phyloP scores from a whole-genome alignment of 2,329 filamentous ascomycete species.

The Fonsecaea pedrosoi region DNA sequence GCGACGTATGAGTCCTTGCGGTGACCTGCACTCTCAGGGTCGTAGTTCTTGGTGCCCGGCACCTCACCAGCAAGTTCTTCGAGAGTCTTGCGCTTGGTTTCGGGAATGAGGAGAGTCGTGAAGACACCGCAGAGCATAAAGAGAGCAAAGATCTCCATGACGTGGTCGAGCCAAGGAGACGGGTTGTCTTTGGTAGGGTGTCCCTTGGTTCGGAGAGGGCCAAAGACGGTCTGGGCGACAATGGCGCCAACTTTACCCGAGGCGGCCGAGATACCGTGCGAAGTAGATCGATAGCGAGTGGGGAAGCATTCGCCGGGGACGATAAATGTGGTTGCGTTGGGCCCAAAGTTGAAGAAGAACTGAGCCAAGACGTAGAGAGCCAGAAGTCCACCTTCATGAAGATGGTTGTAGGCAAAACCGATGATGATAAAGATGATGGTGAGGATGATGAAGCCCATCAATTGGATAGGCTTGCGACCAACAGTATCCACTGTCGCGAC shows the following conservation, averaged over 20 bases:
- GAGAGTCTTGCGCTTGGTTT: conserved; percentile 76
- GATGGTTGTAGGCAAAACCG: conserved; percentile 64
- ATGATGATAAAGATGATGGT: conserved; percentile 68
- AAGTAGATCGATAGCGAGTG: conserved; percentile 67
- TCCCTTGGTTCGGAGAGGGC: conserved; percentile 66
- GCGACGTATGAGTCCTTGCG: conserved; percentile 33
- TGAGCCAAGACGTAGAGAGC: conserved; percentile 69
- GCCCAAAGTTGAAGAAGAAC: conserved; percentile 71
- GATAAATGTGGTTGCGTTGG: conserved; percentile 71
- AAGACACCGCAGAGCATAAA: conserved; percentile 78
- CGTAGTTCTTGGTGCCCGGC: conserved; percentile 61
- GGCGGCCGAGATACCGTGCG: conserved; percentile 70
- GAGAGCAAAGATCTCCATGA: conserved; percentile 61
- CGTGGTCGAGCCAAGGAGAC: conserved; percentile 71
- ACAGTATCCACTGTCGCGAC: conserved; percentile 75
- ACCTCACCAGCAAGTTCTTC: conserved; percentile 73
- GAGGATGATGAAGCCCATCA: conserved; percentile 65
- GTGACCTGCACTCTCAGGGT: conserved; percentile 43
- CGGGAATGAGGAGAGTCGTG: conserved; percentile 74
- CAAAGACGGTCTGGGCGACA: conserved; percentile 69
- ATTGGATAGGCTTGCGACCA: conserved; percentile 77
- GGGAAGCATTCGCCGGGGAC: conserved; percentile 70
- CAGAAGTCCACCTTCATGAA: conserved; percentile 60
- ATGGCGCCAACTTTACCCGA: conserved; percentile 73
- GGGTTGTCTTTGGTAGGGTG: conserved; percentile 58